Conservation (phyloP, 352 stramenopile genomes). For the Phytophthora brassicae region DNA sequence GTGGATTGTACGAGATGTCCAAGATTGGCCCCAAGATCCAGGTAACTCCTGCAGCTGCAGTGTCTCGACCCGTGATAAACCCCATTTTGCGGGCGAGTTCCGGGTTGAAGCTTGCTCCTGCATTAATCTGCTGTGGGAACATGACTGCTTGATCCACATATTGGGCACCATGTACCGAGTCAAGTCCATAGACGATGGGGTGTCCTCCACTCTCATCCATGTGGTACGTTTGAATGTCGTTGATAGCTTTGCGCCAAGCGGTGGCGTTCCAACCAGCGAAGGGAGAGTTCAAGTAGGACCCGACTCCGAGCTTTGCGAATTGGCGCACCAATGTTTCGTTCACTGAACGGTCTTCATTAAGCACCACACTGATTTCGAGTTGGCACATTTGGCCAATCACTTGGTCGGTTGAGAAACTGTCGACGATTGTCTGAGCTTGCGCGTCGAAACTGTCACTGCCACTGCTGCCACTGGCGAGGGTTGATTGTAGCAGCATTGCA, state of each 20-base stretch:
- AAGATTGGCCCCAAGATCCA: conserved; percentile 89
- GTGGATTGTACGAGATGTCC: conserved; percentile 79
- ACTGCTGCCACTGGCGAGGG: conserved; percentile 3
- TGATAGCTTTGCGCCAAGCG: conserved; percentile 62
- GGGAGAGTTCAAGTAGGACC: conserved; percentile 84
- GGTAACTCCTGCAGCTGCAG: conserved; percentile 71
- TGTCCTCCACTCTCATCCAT: conserved; percentile 56
- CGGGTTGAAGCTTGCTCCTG: conserved; percentile 85
- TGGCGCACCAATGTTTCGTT: conserved; percentile 26
- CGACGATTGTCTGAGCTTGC: conserved; percentile 26
- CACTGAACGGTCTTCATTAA: conserved; percentile 38
- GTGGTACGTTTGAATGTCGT: conserved; percentile 69
- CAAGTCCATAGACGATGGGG: conserved; percentile 83
- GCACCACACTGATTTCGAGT: conserved; percentile 80
- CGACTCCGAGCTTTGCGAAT: conserved; percentile 72
- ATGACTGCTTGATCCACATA: conserved; percentile 78
- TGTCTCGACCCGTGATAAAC: conserved; percentile 77
- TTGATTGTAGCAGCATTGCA: conserved; percentile 3
- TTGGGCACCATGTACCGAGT: conserved; percentile 88
- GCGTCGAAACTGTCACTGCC: conserved; percentile 10
- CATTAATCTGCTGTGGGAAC: conserved; percentile 89
- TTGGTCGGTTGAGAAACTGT: conserved; percentile 27
- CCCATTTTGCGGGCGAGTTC: conserved; percentile 59
- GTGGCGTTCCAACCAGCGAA: conserved; percentile 36
- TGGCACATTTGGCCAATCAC: conserved; percentile 90